Evolutionary conservation across 805 yeast genomes (phyloP).

Genomic region (Saccharomyces kudriavzevii): DNA sequence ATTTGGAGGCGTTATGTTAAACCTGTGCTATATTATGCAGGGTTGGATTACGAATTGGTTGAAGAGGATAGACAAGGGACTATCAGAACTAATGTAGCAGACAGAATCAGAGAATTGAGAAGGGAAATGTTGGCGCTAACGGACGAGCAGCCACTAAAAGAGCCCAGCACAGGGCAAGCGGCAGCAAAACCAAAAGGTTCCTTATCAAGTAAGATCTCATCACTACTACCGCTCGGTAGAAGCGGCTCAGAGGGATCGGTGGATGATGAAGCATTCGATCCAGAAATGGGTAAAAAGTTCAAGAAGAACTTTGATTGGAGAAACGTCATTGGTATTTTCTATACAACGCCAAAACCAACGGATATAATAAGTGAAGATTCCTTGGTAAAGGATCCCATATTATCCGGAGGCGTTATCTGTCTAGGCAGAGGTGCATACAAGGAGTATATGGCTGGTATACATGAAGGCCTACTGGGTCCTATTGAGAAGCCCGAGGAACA

Average conservation of each 20-base stretch:
- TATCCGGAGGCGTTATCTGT: conserved; percentile 81
- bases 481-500: neutral
- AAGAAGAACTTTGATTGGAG: conserved; percentile 32
- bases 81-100: conserved; percentile 74
- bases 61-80: conserved; percentile 84
- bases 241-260: conserved; percentile 6
- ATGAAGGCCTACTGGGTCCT: conserved; percentile 93
- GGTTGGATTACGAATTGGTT: conserved; percentile 71
- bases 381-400: conserved; percentile 33
- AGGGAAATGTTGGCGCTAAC: conserved; percentile 31
- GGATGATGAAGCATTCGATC: conserved; percentile 15
- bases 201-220: neutral
- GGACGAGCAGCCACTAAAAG: neutral
- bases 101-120: conserved; percentile 65
- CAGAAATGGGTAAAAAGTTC: conserved; percentile 19
- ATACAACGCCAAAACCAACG: conserved; percentile 24
- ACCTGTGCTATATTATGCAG: conserved; percentile 78
- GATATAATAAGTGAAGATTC: conserved; percentile 39
- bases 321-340: conserved; percentile 54
- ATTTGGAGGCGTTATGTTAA: conserved; percentile 74
- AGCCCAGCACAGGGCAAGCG: neutral
- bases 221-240: neutral
- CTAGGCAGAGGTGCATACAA: conserved; percentile 94
- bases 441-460: conserved; percentile 83
- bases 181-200: conserved; percentile 9